phyloP scores from a whole-genome alignment of 148 eudicot genomes.

The Fagopyrum tataricum region DNA sequence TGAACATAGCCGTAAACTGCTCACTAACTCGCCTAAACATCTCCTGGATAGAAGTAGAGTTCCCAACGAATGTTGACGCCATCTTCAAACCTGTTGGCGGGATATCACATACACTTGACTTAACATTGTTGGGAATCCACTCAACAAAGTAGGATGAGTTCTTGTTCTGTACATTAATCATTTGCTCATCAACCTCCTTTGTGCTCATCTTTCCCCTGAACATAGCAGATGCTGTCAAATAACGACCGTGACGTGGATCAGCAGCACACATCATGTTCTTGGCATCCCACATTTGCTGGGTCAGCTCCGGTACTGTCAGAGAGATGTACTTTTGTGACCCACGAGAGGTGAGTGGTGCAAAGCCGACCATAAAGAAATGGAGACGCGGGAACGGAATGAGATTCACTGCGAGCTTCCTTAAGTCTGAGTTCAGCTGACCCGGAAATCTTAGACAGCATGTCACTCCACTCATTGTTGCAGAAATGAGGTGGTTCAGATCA shows the following conservation, averaged over 20 bases:
- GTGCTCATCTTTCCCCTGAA: constrained; percentile 90
- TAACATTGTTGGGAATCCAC: constrained; percentile 81
- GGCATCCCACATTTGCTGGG: constrained; percentile 84
- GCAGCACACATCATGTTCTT: constrained; percentile 96
- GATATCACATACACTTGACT: constrained; percentile 71
- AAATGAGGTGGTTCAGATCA: constrained; percentile 77
- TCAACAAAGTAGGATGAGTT: constrained; percentile 83
- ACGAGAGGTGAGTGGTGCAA: constrained; percentile 77
- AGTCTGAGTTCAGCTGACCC: constrained; percentile 71
- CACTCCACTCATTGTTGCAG: constrained; percentile 83
- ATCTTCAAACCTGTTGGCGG: constrained; percentile 70
- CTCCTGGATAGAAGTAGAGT: constrained; percentile 76
- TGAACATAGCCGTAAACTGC: constrained; percentile 84
- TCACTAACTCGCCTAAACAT: constrained; percentile 84
- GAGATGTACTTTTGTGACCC: constrained; percentile 61
- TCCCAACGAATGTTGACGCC: constrained; percentile 77
- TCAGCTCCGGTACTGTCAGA: constrained; percentile 57
- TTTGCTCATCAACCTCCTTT: constrained; percentile 81
- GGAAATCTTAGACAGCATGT: constrained; percentile 81
- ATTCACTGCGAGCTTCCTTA: constrained; percentile 71
- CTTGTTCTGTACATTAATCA: constrained; percentile 78
- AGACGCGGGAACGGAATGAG: constrained; percentile 87
- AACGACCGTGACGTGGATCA: constrained; percentile 76
- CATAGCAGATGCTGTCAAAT: constrained; percentile 74
- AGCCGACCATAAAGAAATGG: constrained; percentile 90